Evolutionary conservation across 2,329 filamentous ascomycete genomes (phyloP).

Genomic region (Tolypocladium amazonense): DNA sequence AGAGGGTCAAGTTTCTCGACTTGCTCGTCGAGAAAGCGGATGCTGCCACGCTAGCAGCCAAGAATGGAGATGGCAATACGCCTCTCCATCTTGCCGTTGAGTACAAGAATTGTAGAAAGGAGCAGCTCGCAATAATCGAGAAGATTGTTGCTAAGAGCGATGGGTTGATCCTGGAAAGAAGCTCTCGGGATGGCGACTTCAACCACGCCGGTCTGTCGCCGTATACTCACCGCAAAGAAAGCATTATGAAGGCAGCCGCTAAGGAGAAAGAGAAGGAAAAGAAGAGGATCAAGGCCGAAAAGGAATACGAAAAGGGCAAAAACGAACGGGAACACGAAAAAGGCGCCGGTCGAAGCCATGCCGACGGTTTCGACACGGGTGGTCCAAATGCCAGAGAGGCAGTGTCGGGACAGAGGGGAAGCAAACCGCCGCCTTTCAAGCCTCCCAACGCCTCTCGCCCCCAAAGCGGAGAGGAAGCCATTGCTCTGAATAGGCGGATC

Average conservation of each 20-base stretch:
- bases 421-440: not conserved
- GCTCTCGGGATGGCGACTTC: not conserved
- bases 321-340: not conserved
- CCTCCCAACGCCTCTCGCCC: not conserved
- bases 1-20: not conserved
- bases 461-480: not conserved
- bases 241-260: not conserved
- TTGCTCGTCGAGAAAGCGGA: not conserved
- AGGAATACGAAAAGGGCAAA: not conserved
- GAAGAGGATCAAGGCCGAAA: not conserved
- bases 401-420: not conserved
- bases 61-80: not conserved
- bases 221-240: not conserved
- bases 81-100: not conserved
- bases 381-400: not conserved
- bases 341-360: not conserved
- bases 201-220: not conserved
- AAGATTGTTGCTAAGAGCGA: not conserved
- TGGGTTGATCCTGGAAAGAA: not conserved
- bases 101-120: not conserved
- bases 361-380: not conserved
- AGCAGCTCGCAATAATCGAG: not conserved
- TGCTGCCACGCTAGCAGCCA: not conserved
- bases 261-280: not conserved
- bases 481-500: too few relatives aligned